A percentile compares a stretch with the other conserved stretches of the same genome.
Evolutionary conservation across 495 filamentous ascomycete species (phyloP).

Genomic region (Tuber borchii): DNA sequence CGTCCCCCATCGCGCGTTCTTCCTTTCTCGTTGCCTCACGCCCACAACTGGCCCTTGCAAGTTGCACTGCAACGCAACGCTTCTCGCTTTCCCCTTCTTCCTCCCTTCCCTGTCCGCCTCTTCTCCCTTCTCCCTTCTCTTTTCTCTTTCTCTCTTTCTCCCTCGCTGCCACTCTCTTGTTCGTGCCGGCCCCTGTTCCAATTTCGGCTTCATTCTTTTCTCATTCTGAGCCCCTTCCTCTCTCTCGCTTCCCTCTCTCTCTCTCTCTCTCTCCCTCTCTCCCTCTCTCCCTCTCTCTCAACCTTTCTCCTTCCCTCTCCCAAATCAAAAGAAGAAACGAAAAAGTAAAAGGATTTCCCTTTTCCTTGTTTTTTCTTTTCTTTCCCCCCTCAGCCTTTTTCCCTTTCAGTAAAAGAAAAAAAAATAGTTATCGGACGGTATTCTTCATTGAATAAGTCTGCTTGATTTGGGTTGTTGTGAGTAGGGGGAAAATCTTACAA

Average conservation of each 20-base stretch:
- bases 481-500: constrained; percentile 26
- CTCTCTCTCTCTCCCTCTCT: no score
- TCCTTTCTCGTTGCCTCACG: constrained; percentile 4
- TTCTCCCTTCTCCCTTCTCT: constrained; percentile 11
- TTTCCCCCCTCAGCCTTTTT: neutral
- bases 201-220: constrained; percentile 2
- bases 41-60: constrained; percentile 5
- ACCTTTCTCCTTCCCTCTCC: constrained; percentile 1
- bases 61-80: neutral
- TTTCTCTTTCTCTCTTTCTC: constrained; percentile 4
- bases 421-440: constrained; percentile 6
- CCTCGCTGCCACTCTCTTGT: constrained; percentile 4
- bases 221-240: constrained; percentile 11
- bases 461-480: constrained; percentile 10
- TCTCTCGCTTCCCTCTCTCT: constrained; percentile 7
- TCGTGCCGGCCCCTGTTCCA: constrained; percentile 4
- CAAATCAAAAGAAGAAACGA: constrained; percentile 7
- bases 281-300: no score
- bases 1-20: constrained; percentile 20
- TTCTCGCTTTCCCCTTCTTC: neutral
- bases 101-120: neutral
- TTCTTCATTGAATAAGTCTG: constrained; percentile 13
- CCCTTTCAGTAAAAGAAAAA: neutral
- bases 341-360: constrained; percentile 8
- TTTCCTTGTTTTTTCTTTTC: neutral